Evolutionary conservation across 495 filamentous ascomycete genomes (phyloP).

Genomic region (Hypoxylon lenormandii): DNA sequence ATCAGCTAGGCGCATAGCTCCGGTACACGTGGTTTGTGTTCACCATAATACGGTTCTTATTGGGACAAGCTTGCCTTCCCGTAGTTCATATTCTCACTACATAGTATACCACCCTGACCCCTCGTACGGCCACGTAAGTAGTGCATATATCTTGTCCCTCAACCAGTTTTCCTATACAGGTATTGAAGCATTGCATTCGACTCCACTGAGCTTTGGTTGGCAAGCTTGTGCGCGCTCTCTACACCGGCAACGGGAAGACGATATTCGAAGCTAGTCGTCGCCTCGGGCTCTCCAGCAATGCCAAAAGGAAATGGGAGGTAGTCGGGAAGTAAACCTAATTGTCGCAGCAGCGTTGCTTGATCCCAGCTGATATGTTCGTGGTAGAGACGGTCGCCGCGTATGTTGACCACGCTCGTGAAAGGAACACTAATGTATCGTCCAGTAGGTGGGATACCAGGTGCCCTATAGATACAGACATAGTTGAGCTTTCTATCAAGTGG

Average conservation of each 20-base stretch:
- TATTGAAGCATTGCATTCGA: constrained; percentile 74
- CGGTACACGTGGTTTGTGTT: too few species aligned
- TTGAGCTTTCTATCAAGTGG: too few species aligned
- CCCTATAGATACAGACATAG: constrained; percentile 8
- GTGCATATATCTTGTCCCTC: background rate
- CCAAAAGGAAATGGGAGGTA: constrained; percentile 68
- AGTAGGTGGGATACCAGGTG: constrained; percentile 78
- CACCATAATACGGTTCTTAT: too few species aligned
- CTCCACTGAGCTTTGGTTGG: constrained; percentile 68
- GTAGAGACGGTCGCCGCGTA: constrained; percentile 78
- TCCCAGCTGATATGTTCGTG: constrained; percentile 92
- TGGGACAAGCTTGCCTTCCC: too few species aligned
- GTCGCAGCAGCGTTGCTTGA: constrained; percentile 81
- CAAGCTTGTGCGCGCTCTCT: constrained; percentile 74
- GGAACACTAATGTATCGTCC: constrained; percentile 74
- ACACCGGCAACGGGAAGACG: constrained; percentile 75
- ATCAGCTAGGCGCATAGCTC: too few species aligned
- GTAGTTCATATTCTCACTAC: too few species aligned
- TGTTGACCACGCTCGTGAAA: constrained; percentile 78
- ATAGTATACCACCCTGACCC: background rate
- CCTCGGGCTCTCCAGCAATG: constrained; percentile 54
- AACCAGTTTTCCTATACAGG: background rate
- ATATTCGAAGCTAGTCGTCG: constrained; percentile 66
- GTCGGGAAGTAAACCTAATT: constrained; percentile 77
- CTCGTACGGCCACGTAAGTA: background rate